A percentile compares a stretch with the other conserved stretches of the same genome.
These are phyloP conservation scores for Candolleomyces efflorescens DNA, from an alignment of 768 basidiomycete species.

Conservation along the genomic window DNA sequence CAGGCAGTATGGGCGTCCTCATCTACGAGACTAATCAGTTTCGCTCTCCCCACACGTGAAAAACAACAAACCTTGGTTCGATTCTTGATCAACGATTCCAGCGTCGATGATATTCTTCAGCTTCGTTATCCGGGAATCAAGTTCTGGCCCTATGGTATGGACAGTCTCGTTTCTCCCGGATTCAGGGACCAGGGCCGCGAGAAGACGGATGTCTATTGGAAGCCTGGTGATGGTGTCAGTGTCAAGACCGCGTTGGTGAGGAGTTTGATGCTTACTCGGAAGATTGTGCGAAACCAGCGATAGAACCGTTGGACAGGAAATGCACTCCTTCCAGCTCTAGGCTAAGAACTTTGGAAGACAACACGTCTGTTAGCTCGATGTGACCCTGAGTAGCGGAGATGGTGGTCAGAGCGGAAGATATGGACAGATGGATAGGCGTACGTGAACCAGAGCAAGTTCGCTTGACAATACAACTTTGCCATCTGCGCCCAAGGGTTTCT, in stretches of 20 bases:
- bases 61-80: slow-evolving; percentile 15
- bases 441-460: slow-evolving; percentile 59
- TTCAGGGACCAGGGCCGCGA: slow-evolving; percentile 64
- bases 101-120: slow-evolving; percentile 60
- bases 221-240: slow-evolving; percentile 29
- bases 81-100: slow-evolving; percentile 58
- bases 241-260: neutral
- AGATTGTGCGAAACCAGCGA: slow-evolving; percentile 72
- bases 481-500: slow-evolving; percentile 36
- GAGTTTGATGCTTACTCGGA: slow-evolving; percentile 41
- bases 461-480: slow-evolving; percentile 28
- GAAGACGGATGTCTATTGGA: slow-evolving; percentile 58
- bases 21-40: slow-evolving; percentile 27
- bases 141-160: slow-evolving; percentile 53
- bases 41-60: neutral
- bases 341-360: slow-evolving; percentile 51
- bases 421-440: slow-evolving; percentile 30
- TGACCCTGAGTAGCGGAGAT: slow-evolving; percentile 47
- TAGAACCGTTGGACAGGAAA: slow-evolving; percentile 64
- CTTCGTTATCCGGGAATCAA: slow-evolving; percentile 53
- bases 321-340: slow-evolving; percentile 79
- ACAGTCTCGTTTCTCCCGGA: slow-evolving; percentile 54
- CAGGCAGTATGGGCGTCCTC: slow-evolving; percentile 50
- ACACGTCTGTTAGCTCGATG: slow-evolving; percentile 57
- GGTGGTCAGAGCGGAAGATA: neutral